Percentiles rank a stretch among this genome's conserved stretches.
These are phyloP conservation scores for Blastomyces emzantsi DNA, from an alignment of 2,329 filamentous ascomycete genomes.

Conservation along the genomic window DNA sequence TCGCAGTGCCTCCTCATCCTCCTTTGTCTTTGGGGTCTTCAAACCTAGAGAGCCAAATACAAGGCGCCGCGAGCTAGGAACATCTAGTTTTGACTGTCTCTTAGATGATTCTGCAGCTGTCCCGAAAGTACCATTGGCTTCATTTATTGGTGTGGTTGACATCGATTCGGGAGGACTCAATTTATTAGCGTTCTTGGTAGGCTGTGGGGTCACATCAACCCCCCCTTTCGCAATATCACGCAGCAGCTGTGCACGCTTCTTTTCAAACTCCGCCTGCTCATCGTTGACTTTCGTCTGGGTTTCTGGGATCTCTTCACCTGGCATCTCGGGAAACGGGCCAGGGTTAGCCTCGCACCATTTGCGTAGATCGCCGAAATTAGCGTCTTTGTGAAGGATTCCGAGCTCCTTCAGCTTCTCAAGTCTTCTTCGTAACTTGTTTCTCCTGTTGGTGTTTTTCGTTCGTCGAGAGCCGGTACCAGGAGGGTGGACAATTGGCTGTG, in stretches of 20 bases:
- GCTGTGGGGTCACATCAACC: constrained; percentile 36
- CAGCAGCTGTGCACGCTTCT: constrained; percentile 44
- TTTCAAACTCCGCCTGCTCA: constrained; percentile 41
- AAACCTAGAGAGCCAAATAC: constrained; percentile 65
- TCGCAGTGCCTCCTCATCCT: constrained; percentile 56
- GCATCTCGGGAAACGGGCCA: constrained; percentile 15
- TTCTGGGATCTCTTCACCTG: not conserved
- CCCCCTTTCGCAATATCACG: constrained; percentile 45
- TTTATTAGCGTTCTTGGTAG: constrained; percentile 24
- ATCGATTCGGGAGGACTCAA: constrained; percentile 3
- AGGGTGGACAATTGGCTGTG: constrained; percentile 23
- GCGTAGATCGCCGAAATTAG: constrained; percentile 43
- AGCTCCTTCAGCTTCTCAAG: constrained; percentile 46
- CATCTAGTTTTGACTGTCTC: constrained; percentile 41
- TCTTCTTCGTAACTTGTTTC: constrained; percentile 43
- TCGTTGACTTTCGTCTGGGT: constrained; percentile 15
- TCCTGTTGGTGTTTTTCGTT: constrained; percentile 49
- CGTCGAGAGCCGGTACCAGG: constrained; percentile 42
- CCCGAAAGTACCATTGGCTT: not conserved
- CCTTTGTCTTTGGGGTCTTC: constrained; percentile 57
- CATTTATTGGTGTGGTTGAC: constrained; percentile 6
- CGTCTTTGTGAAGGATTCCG: constrained; percentile 44
- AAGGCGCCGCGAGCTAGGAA: constrained; percentile 57
- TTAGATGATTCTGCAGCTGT: constrained; percentile 16
- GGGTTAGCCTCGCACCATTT: constrained; percentile 26